These are phyloP conservation scores for Trichoderma atrobrunneum DNA, from an alignment of 2,329 filamentous ascomycete species.

Conservation along the genomic window DNA sequence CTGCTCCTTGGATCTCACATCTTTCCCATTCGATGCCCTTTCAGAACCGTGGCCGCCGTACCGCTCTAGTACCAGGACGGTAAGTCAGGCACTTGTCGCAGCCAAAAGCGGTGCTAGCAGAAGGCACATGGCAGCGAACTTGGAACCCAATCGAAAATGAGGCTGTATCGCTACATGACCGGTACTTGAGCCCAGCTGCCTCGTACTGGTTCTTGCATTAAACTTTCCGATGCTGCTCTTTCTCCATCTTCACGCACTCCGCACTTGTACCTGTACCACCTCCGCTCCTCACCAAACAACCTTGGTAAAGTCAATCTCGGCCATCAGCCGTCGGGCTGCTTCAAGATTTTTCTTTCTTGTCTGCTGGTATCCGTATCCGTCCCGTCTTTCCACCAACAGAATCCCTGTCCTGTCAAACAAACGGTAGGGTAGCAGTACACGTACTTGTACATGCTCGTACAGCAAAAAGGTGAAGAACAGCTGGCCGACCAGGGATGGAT, in stretches of 20 bases:
- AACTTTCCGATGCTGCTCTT: constrained; percentile 11
- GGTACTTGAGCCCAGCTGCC: neutral
- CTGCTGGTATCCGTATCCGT: neutral
- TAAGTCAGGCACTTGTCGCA: neutral
- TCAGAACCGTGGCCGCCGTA: neutral
- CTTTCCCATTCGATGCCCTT: neutral
- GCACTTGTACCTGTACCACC: neutral
- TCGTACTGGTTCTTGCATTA: neutral
- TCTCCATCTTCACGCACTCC: constrained; percentile 2
- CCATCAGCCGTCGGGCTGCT: neutral
- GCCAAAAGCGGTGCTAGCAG: neutral
- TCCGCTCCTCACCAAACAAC: neutral
- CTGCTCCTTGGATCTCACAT: neutral
- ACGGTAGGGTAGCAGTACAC: neutral
- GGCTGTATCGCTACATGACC: neutral
- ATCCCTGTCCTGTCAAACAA: neutral
- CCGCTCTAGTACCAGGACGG: neutral
- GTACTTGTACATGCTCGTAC: neutral
- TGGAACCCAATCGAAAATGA: constrained; percentile 3
- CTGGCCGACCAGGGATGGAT: neutral
- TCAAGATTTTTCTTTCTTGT: neutral
- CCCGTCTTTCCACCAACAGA: neutral
- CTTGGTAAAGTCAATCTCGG: neutral
- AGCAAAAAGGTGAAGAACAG: neutral
- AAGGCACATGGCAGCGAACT: neutral